A percentile compares a stretch with the other conserved stretches of the same genome.
These are phyloP conservation scores for Pleurotus salmoneostramineus DNA, from an alignment of 768 basidiomycete genomes.

Conservation along the genomic window DNA sequence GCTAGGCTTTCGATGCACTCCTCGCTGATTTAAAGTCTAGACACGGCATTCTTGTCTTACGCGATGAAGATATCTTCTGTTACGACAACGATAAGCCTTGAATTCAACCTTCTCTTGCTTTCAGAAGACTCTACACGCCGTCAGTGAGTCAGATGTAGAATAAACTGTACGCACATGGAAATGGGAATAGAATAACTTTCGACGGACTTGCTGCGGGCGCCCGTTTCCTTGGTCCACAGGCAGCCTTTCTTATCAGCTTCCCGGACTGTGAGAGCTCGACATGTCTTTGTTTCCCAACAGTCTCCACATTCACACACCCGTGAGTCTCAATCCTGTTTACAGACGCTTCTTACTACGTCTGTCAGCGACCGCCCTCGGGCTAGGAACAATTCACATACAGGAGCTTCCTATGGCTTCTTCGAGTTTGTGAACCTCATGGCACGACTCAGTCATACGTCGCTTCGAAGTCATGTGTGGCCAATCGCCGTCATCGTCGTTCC, in stretches of 20 bases:
- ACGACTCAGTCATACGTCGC: not conserved
- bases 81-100: not conserved
- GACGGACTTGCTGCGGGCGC: not conserved
- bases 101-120: too few species aligned
- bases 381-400: constrained; percentile 7
- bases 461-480: not conserved
- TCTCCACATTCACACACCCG: too few species aligned
- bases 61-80: constrained; percentile 53
- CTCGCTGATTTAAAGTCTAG: constrained; percentile 26
- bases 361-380: not conserved
- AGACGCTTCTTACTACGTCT: too few species aligned
- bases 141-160: too few species aligned
- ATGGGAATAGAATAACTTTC: too few species aligned
- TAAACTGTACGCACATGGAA: too few species aligned
- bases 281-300: too few species aligned
- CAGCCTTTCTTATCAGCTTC: not conserved
- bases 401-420: constrained; percentile 1
- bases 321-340: too few species aligned
- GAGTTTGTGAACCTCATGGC: constrained; percentile 2
- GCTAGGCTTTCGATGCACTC: not conserved
- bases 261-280: too few species aligned
- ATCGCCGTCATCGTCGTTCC: not conserved
- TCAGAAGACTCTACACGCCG: too few species aligned
- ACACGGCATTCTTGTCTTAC: constrained; percentile 40
- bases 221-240: not conserved